A percentile compares a stretch with the other conserved stretches of the same genome.
phyloP scores from a whole-genome alignment of 192 early-diverging fungal species.

The Linnemannia zychae region DNA sequence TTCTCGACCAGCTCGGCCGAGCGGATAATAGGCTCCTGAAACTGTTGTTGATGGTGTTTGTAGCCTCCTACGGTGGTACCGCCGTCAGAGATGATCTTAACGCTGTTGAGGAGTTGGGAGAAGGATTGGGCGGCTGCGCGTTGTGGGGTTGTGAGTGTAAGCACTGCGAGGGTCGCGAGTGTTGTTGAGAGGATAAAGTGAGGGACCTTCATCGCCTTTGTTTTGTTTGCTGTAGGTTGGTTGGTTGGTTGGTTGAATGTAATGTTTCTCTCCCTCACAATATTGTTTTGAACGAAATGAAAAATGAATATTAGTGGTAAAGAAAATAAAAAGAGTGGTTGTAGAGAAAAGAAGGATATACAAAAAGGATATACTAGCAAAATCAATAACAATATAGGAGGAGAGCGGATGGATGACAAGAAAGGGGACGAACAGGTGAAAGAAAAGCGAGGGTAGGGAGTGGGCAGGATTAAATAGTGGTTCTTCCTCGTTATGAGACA shows the following conservation, averaged over 20 bases:
- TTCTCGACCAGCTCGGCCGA: conserved; percentile 24
- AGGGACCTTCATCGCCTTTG: conserved; percentile 34
- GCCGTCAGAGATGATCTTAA: conserved; percentile 40
- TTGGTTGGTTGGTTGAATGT: not conserved
- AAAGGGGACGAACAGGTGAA: not conserved
- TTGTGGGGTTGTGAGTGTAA: not conserved
- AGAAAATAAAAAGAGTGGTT: not conserved
- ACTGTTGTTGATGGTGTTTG: conserved; percentile 28
- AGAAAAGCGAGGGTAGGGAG: not conserved
- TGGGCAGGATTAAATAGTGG: not conserved
- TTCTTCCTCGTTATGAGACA: not conserved
- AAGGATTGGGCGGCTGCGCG: conserved; percentile 9
- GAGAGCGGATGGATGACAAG: not conserved
- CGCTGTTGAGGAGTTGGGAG: conserved; percentile 1
- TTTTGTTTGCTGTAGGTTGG: too few species aligned
- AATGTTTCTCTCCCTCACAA: not conserved
- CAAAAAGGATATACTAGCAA: not conserved
- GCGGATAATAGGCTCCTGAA: conserved; percentile 45
- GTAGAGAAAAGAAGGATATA: not conserved
- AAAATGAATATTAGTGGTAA: not conserved
- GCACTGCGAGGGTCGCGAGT: conserved; percentile 12
- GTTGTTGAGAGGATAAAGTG: conserved; percentile 28
- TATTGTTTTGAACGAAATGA: not conserved
- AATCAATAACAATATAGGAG: too few species aligned
- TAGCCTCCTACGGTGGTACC: conserved; percentile 40